A percentile compares a stretch with the other conserved stretches of the same genome.
phyloP scores from a whole-genome alignment of 768 basidiomycete genomes.

The Suillus americanus region DNA sequence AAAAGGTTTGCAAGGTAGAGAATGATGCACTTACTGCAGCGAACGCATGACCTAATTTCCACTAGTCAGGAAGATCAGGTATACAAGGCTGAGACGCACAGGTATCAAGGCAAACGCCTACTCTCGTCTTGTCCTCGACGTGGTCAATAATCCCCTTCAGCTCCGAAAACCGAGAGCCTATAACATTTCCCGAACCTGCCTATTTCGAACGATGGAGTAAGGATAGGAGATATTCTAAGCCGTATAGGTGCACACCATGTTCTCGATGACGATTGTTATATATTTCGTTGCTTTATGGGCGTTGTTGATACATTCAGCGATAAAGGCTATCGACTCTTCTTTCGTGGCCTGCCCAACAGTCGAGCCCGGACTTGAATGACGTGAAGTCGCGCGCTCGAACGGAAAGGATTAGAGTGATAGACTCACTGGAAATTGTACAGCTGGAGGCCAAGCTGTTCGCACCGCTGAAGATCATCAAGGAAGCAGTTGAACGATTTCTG shows the following conservation, averaged over 20 bases:
- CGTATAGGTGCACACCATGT: constrained; percentile 57
- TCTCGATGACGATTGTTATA: constrained; percentile 73
- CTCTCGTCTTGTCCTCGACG: constrained; percentile 70
- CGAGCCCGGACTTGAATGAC: constrained; percentile 67
- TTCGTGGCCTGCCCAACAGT: constrained; percentile 68
- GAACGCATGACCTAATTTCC: constrained; percentile 66
- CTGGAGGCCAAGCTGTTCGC: constrained; percentile 70
- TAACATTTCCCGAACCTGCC: constrained; percentile 79
- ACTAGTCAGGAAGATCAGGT: neutral
- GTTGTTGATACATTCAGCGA: constrained; percentile 73
- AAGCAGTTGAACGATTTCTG: constrained; percentile 78
- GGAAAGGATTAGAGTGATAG: neutral
- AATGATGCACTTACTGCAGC: constrained; percentile 55
- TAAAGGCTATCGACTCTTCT: constrained; percentile 57
- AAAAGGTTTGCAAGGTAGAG: neutral
- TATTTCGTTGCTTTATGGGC: constrained; percentile 62
- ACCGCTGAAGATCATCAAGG: constrained; percentile 76
- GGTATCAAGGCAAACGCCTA: constrained; percentile 86
- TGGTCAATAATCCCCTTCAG: constrained; percentile 64
- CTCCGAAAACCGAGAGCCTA: constrained; percentile 72
- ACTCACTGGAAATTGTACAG: constrained; percentile 87
- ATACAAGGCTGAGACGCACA: constrained; percentile 42
- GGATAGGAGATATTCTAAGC: neutral
- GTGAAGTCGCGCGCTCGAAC: neutral
- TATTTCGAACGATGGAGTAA: constrained; percentile 24